Evolutionary conservation across 2,329 filamentous ascomycete genomes (phyloP), one percentile per base, ranked within the genome.

Genomic region (Colletotrichum godetiae): DNA sequence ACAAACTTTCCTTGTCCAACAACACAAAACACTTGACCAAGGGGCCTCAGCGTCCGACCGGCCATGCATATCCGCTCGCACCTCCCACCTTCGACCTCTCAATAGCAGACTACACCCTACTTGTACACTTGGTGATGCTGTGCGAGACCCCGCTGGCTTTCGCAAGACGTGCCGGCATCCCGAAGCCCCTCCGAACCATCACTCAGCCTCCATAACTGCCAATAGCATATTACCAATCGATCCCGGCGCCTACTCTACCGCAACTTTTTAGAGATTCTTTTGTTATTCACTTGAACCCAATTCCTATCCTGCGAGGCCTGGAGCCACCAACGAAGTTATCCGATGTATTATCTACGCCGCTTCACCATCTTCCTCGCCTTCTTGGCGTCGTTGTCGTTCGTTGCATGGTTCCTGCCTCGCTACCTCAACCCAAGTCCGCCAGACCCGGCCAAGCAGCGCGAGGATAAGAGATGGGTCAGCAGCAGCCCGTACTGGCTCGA

Each of bases 401-500:
- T 86, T 61, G 81, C 88, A 60, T 87, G 85, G 79, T 81, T 86
- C 35, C 78, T 93, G 7, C 87, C 90, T 57, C 85, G 86, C 66
- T 80, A 87, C 56, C 86, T 93, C 74, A 90, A 92, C 72, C 92
- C 92, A 2, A 89, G 89, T n/a, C 87, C 86, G n/a, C 90, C 89
- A 70, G 86, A 88, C 72, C 87, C 87, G 46, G 89, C 90, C 63
- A 91, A 92, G 81, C 87, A 88, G 62, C 84, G 86, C 65, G 90
- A 92, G 76, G 92, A 94, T 79, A 84, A 84, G 71, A 84, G 82
- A 76, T 96, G 93, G 93, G 90, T 95, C 60, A 86, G 89, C 58
- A 92, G 89, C 22, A 94, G 93, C 15, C 90, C 90, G 49, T 92
- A 92, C 78, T 95, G 92, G 89, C 81, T 92, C 73, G 93, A 95